phyloP scores from a whole-genome alignment of 768 basidiomycete genomes.

The Suillus ampliporus region DNA sequence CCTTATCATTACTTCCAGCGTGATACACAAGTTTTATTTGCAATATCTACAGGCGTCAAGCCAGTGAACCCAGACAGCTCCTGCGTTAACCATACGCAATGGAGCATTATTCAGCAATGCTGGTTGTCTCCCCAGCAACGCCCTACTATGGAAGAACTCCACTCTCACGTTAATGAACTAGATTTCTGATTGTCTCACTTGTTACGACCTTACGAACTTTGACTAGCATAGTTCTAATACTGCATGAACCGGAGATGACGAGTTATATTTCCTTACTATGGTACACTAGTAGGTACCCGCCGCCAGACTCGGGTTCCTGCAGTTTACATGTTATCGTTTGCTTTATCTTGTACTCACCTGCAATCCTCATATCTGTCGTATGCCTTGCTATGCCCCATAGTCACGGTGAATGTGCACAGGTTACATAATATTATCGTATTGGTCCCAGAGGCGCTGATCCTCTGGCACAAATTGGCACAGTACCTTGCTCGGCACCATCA shows the following conservation, averaged over 20 bases:
- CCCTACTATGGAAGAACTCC: background rate
- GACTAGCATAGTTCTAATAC: background rate
- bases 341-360: background rate
- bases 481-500: background rate
- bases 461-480: background rate
- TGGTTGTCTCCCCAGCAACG: constrained; percentile 23
- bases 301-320: background rate
- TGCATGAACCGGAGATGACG: constrained; percentile 4
- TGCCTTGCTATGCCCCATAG: background rate
- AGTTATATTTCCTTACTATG: background rate
- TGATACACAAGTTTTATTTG: constrained; percentile 26
- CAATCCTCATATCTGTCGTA: background rate
- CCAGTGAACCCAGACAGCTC: constrained; percentile 10
- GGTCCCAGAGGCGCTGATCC: background rate
- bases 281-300: background rate
- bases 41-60: constrained; percentile 16
- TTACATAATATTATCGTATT: background rate
- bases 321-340: background rate
- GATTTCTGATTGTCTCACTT: background rate
- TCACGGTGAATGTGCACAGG: background rate
- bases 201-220: background rate
- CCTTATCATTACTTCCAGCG: constrained; percentile 28
- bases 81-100: constrained; percentile 5
- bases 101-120: constrained; percentile 18
- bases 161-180: background rate